These are phyloP conservation scores for Domatiomyces catenatus DNA, from an alignment of 2,329 filamentous ascomycete genomes.

Conservation along the genomic window DNA sequence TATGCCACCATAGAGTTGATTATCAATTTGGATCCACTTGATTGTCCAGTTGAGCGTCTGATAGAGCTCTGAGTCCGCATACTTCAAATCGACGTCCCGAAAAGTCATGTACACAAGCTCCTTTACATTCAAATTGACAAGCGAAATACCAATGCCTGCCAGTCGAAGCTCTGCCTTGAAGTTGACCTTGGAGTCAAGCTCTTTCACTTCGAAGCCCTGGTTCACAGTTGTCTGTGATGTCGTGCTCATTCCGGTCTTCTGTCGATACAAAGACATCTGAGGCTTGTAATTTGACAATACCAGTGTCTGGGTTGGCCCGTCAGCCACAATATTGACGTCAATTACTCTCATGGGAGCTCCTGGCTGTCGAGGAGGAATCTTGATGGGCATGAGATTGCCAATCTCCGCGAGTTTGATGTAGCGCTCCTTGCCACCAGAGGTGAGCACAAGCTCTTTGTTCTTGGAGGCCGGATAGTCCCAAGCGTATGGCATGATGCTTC, in stretches of 20 bases:
- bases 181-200: conserved; percentile 70
- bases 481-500: conserved; percentile 98
- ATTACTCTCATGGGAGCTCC: conserved; percentile 64
- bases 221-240: conserved; percentile 43
- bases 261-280: conserved; percentile 80
- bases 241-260: conserved; percentile 37
- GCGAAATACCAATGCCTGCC: conserved; percentile 78
- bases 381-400: conserved; percentile 89
- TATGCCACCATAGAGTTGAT: conserved; percentile 93
- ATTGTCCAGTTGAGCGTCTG: conserved; percentile 81
- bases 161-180: conserved; percentile 81
- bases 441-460: conserved; percentile 79
- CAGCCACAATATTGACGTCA: conserved; percentile 88
- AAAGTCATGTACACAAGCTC: conserved; percentile 90
- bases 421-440: conserved; percentile 61
- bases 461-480: conserved; percentile 99
- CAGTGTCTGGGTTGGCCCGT: conserved; percentile 86
- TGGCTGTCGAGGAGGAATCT: conserved; percentile 53
- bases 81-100: conserved; percentile 77
- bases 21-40: conserved; percentile 99
- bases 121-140: conserved; percentile 81
- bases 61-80: conserved; percentile 82
- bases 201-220: conserved; percentile 83
- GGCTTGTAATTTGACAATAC: conserved; percentile 87
- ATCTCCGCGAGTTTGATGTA: conserved; percentile 94